A percentile compares a stretch with the other conserved stretches of the same genome.
Conservation (phyloP, 2,329 filamentous ascomycete species). For the Clonostachys rosea region DNA sequence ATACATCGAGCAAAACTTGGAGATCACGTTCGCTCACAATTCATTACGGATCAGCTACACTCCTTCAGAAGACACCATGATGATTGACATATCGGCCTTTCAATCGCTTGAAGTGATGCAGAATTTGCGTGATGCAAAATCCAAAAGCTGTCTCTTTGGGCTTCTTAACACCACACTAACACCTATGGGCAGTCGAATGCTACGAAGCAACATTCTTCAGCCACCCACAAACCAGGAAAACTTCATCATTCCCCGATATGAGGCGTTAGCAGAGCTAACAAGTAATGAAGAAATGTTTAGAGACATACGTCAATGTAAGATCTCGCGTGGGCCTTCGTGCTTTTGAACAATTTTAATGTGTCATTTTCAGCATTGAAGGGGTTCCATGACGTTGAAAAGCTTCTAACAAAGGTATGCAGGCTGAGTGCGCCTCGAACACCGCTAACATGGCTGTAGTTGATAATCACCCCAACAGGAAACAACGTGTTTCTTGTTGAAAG, state of each 20-base stretch:
- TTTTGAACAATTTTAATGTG: not conserved
- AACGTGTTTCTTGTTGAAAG: conserved; percentile 70
- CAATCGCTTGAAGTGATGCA: conserved; percentile 85
- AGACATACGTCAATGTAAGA: conserved; percentile 62
- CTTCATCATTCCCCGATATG: conserved; percentile 69
- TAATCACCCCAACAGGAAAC: conserved; percentile 64
- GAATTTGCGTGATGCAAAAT: conserved; percentile 73
- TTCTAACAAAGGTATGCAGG: conserved; percentile 62
- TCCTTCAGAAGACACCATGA: conserved; percentile 88
- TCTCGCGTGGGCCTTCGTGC: too few species aligned
- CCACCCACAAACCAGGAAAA: conserved; percentile 67
- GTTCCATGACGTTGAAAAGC: conserved; percentile 75
- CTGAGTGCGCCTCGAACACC: conserved; percentile 4
- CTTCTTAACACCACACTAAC: conserved; percentile 81
- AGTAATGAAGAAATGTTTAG: conserved; percentile 83
- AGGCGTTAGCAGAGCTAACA: conserved; percentile 78
- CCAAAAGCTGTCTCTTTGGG: conserved; percentile 78
- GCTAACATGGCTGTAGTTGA: conserved; percentile 50
- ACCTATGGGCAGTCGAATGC: conserved; percentile 80
- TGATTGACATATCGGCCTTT: conserved; percentile 88
- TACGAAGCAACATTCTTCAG: conserved; percentile 84
- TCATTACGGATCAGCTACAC: conserved; percentile 84
- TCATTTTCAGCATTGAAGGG: conserved; percentile 57
- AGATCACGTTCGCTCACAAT: conserved; percentile 67
- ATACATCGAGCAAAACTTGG: conserved; percentile 69